Evolutionary conservation across 371 early-diverging fungal species (phyloP).

Genomic region (Dentiscutata heterogama): DNA sequence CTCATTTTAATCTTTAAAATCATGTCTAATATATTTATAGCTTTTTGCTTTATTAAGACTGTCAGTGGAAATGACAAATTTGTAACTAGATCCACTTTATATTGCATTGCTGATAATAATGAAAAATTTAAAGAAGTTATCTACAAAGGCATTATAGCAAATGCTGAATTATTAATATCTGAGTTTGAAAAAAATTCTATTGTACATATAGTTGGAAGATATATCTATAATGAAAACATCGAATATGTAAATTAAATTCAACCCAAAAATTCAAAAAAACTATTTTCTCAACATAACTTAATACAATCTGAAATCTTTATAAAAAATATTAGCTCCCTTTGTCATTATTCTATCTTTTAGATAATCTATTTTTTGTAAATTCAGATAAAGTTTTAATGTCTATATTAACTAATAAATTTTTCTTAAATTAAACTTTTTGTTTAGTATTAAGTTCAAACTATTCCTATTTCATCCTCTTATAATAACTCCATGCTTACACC

Average conservation of each 20-base stretch:
- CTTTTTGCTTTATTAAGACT: not conserved
- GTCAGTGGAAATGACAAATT: not conserved
- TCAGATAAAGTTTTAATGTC: too few relatives aligned
- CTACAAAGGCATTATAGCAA: not conserved
- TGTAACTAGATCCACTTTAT: not conserved
- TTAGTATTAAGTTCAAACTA: not conserved
- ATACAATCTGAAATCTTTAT: too few relatives aligned
- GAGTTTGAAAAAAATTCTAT: not conserved
- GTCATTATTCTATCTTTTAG: too few relatives aligned
- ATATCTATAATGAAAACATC: not conserved
- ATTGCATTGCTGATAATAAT: not conserved
- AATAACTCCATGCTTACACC: not conserved
- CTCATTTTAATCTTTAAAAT: not conserved
- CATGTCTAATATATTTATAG: not conserved
- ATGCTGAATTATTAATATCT: not conserved
- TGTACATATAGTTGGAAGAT: not conserved
- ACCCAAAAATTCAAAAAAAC: too few relatives aligned
- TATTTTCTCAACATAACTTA: too few relatives aligned
- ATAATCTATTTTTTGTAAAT: too few relatives aligned
- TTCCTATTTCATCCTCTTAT: not conserved
- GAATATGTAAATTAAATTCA: not conserved
- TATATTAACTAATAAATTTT: not conserved
- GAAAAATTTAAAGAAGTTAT: not conserved
- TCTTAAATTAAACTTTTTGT: not conserved
- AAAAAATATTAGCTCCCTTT: too few relatives aligned